Evolutionary conservation across 768 basidiomycete species (phyloP).

Genomic region (Amanita pallidorosea): DNA sequence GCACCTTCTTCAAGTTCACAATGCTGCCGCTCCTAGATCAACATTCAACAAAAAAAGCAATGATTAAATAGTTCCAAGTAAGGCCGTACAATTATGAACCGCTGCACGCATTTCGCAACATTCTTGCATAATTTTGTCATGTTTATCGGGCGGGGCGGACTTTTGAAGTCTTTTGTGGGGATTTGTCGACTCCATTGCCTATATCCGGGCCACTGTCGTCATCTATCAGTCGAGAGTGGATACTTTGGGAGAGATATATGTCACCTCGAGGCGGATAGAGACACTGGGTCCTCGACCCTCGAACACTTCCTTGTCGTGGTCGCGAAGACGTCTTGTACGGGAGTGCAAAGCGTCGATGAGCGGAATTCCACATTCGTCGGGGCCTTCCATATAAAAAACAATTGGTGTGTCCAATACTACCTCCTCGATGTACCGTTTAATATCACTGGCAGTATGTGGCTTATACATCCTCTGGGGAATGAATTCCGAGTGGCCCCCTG

Average conservation of each 20-base stretch:
- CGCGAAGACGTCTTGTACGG: slow-evolving; percentile 40
- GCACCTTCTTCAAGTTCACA: slow-evolving; percentile 54
- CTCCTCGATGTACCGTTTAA: slow-evolving; percentile 67
- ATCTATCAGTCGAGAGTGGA: slow-evolving; percentile 4
- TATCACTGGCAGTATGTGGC: slow-evolving; percentile 69
- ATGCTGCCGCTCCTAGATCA: slow-evolving; percentile 33
- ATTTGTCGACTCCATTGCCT: slow-evolving; percentile 72
- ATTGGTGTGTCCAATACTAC: slow-evolving; percentile 54
- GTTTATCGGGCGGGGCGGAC: slow-evolving; percentile 70
- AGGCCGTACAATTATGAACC: slow-evolving; percentile 50
- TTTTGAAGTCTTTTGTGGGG: slow-evolving; percentile 72
- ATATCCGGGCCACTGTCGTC: slow-evolving; percentile 68
- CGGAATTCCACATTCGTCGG: slow-evolving; percentile 48
- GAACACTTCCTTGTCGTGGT: slow-evolving; percentile 60
- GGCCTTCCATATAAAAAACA: slow-evolving; percentile 44
- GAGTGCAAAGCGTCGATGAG: slow-evolving; percentile 56
- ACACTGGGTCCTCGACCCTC: slow-evolving; percentile 68
- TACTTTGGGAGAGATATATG: slow-evolving; percentile 9
- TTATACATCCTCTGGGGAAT: slow-evolving; percentile 65
- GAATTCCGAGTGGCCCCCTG: slow-evolving; percentile 22
- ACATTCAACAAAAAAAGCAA: slow-evolving; percentile 1
- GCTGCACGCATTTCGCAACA: slow-evolving; percentile 63
- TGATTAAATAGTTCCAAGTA: slow-evolving; percentile 1
- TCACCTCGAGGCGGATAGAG: slow-evolving; percentile 66
- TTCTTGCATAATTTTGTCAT: slow-evolving; percentile 70